Conservation (phyloP, 495 filamentous ascomycete genomes). For the Neurospora tetraspora region DNA sequence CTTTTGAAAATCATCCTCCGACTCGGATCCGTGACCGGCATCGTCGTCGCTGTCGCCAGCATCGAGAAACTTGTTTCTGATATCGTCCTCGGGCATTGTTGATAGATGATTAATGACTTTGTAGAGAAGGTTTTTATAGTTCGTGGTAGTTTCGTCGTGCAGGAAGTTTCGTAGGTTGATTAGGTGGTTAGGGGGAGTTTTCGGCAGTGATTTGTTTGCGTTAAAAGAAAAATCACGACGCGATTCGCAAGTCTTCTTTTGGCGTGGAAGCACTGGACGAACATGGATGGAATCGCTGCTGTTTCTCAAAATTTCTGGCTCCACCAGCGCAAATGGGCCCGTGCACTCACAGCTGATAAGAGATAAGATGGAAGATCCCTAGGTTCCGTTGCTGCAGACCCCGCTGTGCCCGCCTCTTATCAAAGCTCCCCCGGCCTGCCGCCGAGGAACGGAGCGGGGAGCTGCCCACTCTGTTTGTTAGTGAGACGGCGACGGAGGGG, state of each 20-base stretch:
- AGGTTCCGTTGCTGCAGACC: not conserved
- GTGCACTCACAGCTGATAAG: not conserved
- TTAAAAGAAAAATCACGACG: not conserved
- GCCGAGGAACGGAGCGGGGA: not conserved
- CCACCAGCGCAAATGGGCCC: not conserved
- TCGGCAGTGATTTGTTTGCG: not conserved
- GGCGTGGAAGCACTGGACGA: not conserved
- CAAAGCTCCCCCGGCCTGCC: not conserved
- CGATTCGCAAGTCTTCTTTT: not conserved
- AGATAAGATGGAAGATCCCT: not conserved
- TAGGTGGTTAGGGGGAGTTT: too few relatives aligned
- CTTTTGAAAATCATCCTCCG: slow-evolving; percentile 59
- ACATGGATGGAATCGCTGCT: not conserved
- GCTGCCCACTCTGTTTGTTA: not conserved
- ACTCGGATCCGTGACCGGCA: slow-evolving; percentile 54
- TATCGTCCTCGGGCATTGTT: slow-evolving; percentile 28
- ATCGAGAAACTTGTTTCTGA: slow-evolving; percentile 68
- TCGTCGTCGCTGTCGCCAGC: slow-evolving; percentile 58
- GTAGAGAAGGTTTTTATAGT: not conserved
- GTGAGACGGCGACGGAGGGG: not conserved
- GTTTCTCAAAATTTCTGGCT: not conserved
- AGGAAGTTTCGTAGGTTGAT: not conserved
- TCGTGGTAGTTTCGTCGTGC: not conserved
- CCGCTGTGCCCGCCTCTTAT: not conserved
- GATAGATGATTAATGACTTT: not conserved